Conservation (phyloP, 768 basidiomycete genomes). For the Rhodocollybia butyracea region DNA sequence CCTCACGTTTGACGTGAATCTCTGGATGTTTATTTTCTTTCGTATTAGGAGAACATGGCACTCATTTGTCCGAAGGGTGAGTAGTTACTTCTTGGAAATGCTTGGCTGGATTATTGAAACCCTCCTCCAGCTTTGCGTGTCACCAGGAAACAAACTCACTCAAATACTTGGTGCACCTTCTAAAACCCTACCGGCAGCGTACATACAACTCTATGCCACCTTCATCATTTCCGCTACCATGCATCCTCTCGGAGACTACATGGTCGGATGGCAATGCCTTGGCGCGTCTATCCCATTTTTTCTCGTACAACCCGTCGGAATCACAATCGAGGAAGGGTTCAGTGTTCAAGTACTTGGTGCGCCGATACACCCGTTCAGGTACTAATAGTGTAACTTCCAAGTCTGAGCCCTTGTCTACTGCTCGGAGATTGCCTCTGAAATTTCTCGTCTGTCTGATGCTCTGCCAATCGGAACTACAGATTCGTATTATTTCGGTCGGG, state of each 20-base stretch:
- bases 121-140: constrained; percentile 15
- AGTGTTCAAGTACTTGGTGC: constrained; percentile 16
- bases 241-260: constrained; percentile 26
- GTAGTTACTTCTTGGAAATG: constrained; percentile 1
- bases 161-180: constrained; percentile 12
- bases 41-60: constrained; percentile 27
- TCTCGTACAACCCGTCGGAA: constrained; percentile 24
- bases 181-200: constrained; percentile 17
- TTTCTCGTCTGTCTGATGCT: not conserved
- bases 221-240: constrained; percentile 25
- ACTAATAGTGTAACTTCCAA: not conserved
- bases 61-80: constrained; percentile 21
- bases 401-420: not conserved
- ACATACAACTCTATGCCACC: constrained; percentile 22
- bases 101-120: not conserved
- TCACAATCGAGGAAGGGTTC: constrained; percentile 29
- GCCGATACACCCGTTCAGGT: not conserved
- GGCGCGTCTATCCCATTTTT: constrained; percentile 25
- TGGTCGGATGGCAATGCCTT: constrained; percentile 15
- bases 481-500: not conserved
- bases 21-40: not conserved
- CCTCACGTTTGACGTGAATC: too few species aligned
- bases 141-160: constrained; percentile 15
- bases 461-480: constrained; percentile 13
- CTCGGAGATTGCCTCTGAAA: constrained; percentile 11